Evolutionary conservation across 306 rosid species (phyloP), one percentile per base, ranked within the genome.

Genomic region (Glycine latifolia): DNA sequence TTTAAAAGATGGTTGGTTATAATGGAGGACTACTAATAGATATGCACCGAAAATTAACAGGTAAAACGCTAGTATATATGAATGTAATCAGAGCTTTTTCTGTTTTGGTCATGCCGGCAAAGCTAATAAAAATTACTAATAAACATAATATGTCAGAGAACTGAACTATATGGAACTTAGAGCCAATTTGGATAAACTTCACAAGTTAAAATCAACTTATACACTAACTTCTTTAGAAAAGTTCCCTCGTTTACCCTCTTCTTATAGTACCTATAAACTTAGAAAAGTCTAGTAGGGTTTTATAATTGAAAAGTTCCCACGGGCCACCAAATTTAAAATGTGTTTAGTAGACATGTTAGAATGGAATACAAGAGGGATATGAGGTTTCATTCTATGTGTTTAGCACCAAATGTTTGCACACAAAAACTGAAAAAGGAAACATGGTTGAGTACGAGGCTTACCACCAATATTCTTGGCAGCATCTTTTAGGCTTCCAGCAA

Each of bases 381-480:
- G 20, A 70, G 7, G 53, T 70, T 59, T 47, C 7, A 35, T 55
- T 43, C 20, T 67, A 44, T 79, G 76, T 55, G 1, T 26, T 26
- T 49, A 58, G 52, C 56, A 56, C 5, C 37, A 50, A 15, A 13
- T 56, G 78, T 67, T 35, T 48, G 63, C 48, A 78, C 37, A 71
- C 44, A 65, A 62, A 69, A 84, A 52, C 43, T 20, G 67, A 17
- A 81, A 61, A 61, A 26, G 43, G 35, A 67, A 76, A 76, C 55
- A 84, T 43, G 55, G 33, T 67, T 4, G 20, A 41, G 68, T 31
- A 53, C 4, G 77, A 13, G 77, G 52, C 83, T 81, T 91, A 96
- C 99, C 99, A 79, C 99, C 99, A 79, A 96, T 86, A 78, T 90
- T 96, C 87, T 91, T 96, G n/a, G 99, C 97, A 63, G 99, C 99